A percentile compares a stretch with the other conserved stretches of the same genome.
Conservation (phyloP, 805 yeast species). For the Hanseniaspora vineae region DNA sequence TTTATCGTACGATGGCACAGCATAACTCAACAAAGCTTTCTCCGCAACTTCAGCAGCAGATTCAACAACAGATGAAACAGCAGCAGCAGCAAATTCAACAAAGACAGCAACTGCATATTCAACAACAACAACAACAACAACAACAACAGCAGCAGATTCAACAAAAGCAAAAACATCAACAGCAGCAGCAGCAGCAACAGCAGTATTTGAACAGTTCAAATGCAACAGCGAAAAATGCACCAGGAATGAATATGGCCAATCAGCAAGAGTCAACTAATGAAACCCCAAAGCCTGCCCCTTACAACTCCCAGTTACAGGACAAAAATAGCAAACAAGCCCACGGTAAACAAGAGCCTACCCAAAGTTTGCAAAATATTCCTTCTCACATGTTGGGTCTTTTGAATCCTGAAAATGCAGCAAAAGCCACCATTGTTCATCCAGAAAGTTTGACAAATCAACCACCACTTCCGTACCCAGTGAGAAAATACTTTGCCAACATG, state of each 20-base stretch:
- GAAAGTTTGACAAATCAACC: conserved; percentile 6
- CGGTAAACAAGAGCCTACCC: conserved; percentile 1
- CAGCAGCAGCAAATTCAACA: conserved; percentile 7
- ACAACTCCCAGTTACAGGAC: too few species aligned
- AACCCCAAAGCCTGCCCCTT: too few species aligned
- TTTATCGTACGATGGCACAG: too few species aligned
- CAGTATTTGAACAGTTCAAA: background rate
- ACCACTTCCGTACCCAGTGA: conserved; percentile 16
- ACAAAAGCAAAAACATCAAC: conserved; percentile 1
- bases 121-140: conserved; percentile 7
- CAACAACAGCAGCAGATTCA: conserved; percentile 6
- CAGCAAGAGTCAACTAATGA: too few species aligned
- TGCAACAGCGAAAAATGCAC: too few species aligned
- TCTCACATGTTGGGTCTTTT: conserved; percentile 1
- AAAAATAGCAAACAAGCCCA: conserved; percentile 1
- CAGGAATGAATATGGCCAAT: too few species aligned
- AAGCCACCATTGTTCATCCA: conserved; percentile 4
- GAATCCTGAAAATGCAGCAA: conserved; percentile 1
- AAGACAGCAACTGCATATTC: background rate
- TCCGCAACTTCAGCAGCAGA: background rate
- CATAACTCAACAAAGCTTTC: conserved; percentile 8
- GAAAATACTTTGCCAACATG: conserved; percentile 32
- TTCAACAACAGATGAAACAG: background rate
- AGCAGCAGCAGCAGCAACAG: background rate
- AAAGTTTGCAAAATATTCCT: background rate